Conservation (phyloP, 2,329 filamentous ascomycete species). For the Phyllosticta citriasiana region DNA sequence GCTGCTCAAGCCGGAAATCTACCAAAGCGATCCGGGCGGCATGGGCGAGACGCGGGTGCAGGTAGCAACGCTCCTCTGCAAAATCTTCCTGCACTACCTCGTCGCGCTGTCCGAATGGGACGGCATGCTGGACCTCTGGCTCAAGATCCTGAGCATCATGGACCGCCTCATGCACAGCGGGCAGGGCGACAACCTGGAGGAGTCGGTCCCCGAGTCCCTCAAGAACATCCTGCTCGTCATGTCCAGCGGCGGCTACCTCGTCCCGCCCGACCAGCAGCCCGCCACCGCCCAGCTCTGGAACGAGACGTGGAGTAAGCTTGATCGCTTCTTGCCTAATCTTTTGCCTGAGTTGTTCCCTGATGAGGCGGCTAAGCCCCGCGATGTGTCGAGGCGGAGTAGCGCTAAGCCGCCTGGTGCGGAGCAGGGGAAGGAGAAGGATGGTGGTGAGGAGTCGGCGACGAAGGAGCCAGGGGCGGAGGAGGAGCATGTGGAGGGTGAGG, state of each 20-base stretch:
- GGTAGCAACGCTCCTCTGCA: constrained; percentile 81
- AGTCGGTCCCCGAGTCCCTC: constrained; percentile 87
- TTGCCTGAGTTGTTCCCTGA: constrained; percentile 51
- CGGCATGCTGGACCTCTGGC: constrained; percentile 84
- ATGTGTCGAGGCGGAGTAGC: not conserved
- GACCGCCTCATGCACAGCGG: constrained; percentile 94
- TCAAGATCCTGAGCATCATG: constrained; percentile 86
- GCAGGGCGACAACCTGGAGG: constrained; percentile 81
- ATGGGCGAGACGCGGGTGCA: constrained; percentile 96
- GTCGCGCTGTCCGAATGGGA: constrained; percentile 76
- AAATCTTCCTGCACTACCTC: constrained; percentile 90
- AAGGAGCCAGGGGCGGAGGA: not conserved
- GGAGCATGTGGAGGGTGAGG: not conserved
- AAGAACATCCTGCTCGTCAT: constrained; percentile 97
- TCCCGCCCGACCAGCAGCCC: constrained; percentile 50
- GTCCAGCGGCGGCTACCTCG: constrained; percentile 77
- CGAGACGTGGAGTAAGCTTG: constrained; percentile 51
- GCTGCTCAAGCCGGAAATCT: constrained; percentile 88
- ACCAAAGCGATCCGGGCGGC: constrained; percentile 77
- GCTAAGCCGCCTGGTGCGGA: not conserved
- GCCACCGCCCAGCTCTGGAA: constrained; percentile 47
- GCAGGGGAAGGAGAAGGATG: not conserved
- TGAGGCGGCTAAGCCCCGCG: constrained; percentile 17
- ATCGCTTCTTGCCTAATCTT: constrained; percentile 50
- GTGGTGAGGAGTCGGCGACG: not conserved